Evolutionary conservation across 257 asterid genomes (phyloP), one percentile per base, ranked within the genome.

Genomic region (Verbena officinalis): DNA sequence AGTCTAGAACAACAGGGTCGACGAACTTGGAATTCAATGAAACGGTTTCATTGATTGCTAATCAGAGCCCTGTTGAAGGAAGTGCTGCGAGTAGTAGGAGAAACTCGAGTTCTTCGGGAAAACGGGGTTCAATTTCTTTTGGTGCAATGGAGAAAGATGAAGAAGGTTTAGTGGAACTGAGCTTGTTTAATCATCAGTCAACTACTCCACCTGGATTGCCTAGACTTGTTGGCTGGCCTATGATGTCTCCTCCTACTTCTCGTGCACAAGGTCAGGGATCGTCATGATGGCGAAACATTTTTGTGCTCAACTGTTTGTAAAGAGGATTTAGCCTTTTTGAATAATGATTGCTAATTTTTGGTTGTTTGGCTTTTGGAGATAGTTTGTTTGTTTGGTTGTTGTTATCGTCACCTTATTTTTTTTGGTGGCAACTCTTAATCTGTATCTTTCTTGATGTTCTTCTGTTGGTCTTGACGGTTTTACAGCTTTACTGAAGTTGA

Each of bases 161-260:
- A 68, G 59, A 83, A 57, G 83, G 80, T 58, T 91, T 81, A 78
- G 98, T 91, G 96, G 96, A 89, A 64, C 79, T 91, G 65, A 86
- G 92, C 80, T 85, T 83, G 20, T 91, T 91, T 80, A 79, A 89
- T 69, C 83, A 83, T 24, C 85, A 73, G 81, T 83, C 84, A 59
- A 79, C 79, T 24, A 60, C 80, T 55, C 88, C 85, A 7, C 85
- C 85, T 5, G 95, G 86, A 62, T 85, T 93, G 8, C 93, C 95
- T 62, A 77, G 74, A 23, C 92, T 70, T 62, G 72, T 70, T 36
- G 94, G 91, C 75, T 87, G 95, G 96, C 86, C 84, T 15, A 75
- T 87, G 92, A 75, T 83, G 44, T 38, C 44, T 27, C 70, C 83
- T 45, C 33, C 33, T 27, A 2, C 33, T 27, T 5, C 33, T 27